Conservation (phyloP, 306 rosid species). For the Prinsepia uniflora region DNA sequence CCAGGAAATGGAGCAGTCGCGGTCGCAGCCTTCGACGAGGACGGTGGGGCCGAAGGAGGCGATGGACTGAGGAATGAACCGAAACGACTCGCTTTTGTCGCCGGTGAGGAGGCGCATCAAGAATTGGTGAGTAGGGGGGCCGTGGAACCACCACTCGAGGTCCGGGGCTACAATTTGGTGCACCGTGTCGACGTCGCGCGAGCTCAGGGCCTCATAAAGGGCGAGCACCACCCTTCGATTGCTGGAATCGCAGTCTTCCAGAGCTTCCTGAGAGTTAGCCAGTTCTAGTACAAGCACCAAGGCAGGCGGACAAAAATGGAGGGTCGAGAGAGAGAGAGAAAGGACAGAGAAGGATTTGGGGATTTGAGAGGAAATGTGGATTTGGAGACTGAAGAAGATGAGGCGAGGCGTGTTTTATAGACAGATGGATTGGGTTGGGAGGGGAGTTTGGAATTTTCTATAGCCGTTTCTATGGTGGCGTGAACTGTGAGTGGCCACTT, state of each 20-base stretch:
- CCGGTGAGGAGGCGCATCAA: slow-evolving; percentile 80
- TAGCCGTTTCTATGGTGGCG: not conserved
- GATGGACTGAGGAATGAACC: slow-evolving; percentile 52
- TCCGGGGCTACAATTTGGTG: slow-evolving; percentile 60
- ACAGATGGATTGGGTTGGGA: not conserved
- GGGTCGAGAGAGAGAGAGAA: not conserved
- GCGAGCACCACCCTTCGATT: slow-evolving; percentile 60
- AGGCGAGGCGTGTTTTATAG: slow-evolving; percentile 5
- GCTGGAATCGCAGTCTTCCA: slow-evolving; percentile 53
- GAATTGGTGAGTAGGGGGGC: slow-evolving; percentile 85
- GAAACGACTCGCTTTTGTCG: slow-evolving; percentile 29
- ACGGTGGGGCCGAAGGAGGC: slow-evolving; percentile 62
- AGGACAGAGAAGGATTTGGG: not conserved
- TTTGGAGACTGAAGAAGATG: not conserved
- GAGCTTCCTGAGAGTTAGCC: slow-evolving; percentile 72
- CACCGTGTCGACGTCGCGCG: slow-evolving; percentile 65
- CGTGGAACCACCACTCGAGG: slow-evolving; percentile 99
- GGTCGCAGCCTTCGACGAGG: slow-evolving; percentile 78
- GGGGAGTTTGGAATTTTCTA: not conserved
- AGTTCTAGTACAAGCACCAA: slow-evolving; percentile 44
- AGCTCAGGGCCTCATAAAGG: slow-evolving; percentile 77
- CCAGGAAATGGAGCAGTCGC: slow-evolving; percentile 56
- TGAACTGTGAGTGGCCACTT: not conserved
- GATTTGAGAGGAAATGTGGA: not conserved
- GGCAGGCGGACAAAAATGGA: not conserved